phyloP scores from a whole-genome alignment of 23 red algal genomes.

The Gracilariopsis chorda region DNA sequence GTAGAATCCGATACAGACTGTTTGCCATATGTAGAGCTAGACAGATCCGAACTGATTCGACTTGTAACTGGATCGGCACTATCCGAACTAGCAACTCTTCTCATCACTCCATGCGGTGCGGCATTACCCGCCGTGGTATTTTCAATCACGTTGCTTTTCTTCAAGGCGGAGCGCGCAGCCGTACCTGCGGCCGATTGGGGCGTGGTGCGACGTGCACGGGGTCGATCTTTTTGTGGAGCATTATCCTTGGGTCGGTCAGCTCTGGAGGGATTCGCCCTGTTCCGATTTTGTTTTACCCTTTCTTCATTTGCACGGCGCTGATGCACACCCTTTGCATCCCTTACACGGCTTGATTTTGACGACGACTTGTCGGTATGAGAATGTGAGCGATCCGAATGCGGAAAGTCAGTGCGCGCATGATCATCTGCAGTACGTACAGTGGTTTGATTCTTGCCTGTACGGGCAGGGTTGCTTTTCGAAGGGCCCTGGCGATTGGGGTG shows the following conservation, averaged over 20 bases:
- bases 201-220: neutral
- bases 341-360: neutral
- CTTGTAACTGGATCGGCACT: conserved; percentile 45
- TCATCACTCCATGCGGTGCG: neutral
- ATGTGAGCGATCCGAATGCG: neutral
- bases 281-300: neutral
- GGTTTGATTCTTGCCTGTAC: neutral
- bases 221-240: conserved; percentile 18
- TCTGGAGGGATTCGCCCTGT: neutral
- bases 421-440: neutral
- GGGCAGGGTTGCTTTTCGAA: neutral
- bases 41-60: conserved; percentile 58
- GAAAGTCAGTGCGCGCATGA: neutral
- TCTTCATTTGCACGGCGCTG: too few species aligned
- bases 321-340: neutral
- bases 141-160: conserved; percentile 4
- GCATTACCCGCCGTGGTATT: too few species aligned
- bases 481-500: neutral
- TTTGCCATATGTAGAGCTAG: conserved; percentile 9
- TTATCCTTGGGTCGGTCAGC: neutral
- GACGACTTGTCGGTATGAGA: neutral
- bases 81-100: conserved; percentile 32
- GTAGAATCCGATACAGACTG: conserved; percentile 4
- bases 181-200: neutral
- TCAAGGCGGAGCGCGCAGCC: neutral